Percentiles rank a stretch among this genome's conserved stretches.
phyloP scores from a whole-genome alignment of 208 protist genomes.

The Angomonas ambiguus region DNA sequence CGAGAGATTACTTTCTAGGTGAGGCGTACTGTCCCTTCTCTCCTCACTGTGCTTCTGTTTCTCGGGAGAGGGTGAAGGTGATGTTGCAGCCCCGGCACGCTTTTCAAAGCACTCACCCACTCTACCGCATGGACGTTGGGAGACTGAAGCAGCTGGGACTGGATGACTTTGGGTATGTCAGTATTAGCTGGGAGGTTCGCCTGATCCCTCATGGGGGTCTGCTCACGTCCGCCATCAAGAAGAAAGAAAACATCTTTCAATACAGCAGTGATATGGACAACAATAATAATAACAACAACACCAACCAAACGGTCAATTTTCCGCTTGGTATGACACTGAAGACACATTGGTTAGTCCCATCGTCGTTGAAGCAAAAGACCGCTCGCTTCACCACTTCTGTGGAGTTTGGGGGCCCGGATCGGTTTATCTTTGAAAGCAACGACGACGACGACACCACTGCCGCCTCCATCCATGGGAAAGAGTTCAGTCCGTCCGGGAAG shows the following conservation, averaged over 20 bases:
- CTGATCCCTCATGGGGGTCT: slow-evolving; percentile 68
- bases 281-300: not conserved
- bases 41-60: slow-evolving; percentile 44
- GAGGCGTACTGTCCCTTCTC: slow-evolving; percentile 76
- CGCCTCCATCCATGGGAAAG: not conserved
- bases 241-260: not conserved
- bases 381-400: slow-evolving; percentile 64
- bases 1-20: slow-evolving; percentile 32
- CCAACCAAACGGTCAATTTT: slow-evolving; percentile 22
- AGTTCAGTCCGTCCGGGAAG: slow-evolving; percentile 8
- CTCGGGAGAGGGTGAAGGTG: slow-evolving; percentile 29
- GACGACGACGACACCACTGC: slow-evolving; percentile 8
- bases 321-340: slow-evolving; percentile 72
- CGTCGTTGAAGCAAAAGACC: slow-evolving; percentile 29
- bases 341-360: slow-evolving; percentile 58
- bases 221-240: slow-evolving; percentile 23
- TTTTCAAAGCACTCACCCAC: slow-evolving; percentile 46
- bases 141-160: slow-evolving; percentile 38
- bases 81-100: slow-evolving; percentile 77
- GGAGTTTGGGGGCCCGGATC: slow-evolving; percentile 51
- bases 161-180: slow-evolving; percentile 83
- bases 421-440: slow-evolving; percentile 14
- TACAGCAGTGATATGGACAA: slow-evolving; percentile 8
- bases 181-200: slow-evolving; percentile 59
- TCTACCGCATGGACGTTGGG: slow-evolving; percentile 51